Base-by-base conservation (phyloP, 495 filamentous ascomycete species). In the Tuber brumale region DNA sequence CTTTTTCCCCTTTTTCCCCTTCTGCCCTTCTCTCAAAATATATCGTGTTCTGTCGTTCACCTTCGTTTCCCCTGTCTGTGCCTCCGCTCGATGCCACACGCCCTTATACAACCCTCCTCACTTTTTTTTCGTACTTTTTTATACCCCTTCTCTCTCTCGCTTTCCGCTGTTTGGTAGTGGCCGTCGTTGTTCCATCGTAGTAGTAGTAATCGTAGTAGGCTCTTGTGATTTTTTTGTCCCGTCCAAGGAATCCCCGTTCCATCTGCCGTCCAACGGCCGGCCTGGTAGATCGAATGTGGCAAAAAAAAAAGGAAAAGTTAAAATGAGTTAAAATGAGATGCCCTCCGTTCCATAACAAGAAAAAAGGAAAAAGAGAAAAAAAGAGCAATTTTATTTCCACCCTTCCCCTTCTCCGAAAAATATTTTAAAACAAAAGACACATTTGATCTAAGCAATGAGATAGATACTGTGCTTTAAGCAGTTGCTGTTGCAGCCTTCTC, bases 381-480 rank as follows among this genome's bases (percentile, higher is more conserved):
- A 72, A 75, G 21, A 71, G 73, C 66, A 41, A 75, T 70, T 42
- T 37, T 74, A 66, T 57, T 70, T 7, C 57, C 57, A 31, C 27
- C 57, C 12, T 4, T 35, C 27, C 57, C 27, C 57, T 18, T 35
- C 6, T 21, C 23, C 27, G 5, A 18, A 61, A 31, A 2, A 35
- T 35, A 35, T 66, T 66, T 66, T 66, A 18, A 35, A 66, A 66
- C 10, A 31, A 35, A 66, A 66, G 31, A 66, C 27, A 66, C 31
- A 66, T 31, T 35, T 66, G 27, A 66, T 66, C 57, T 66, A 35
- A 66, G 57, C 31, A 35, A 66, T 66, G 57, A 66, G 57, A 66
- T 61, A 74, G 43, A 74, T 61, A 70, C 31, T 35, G n/a, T 74
- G 72, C n/a, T 41, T 66, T 66, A 66, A 66, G 57, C 57, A 74